Percentiles rank a stretch among this genome's conserved stretches.
phyloP scores from a whole-genome alignment of 495 filamentous ascomycete species.

The Trichoderma erinaceum region DNA sequence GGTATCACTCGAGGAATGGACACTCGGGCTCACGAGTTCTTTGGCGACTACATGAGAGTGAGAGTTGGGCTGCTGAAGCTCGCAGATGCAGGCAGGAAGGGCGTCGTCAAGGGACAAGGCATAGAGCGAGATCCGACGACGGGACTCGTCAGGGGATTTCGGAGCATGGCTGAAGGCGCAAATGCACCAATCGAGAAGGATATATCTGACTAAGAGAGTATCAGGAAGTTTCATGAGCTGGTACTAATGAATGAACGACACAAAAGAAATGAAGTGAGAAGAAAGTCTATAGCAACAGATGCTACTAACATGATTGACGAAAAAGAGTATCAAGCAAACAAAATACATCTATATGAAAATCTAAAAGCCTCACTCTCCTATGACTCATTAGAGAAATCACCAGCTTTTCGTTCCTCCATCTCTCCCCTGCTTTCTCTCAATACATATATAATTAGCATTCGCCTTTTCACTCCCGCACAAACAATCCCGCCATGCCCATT shows the following conservation, averaged over 20 bases:
- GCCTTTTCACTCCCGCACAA: conserved; percentile 65
- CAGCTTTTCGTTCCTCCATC: too few species aligned
- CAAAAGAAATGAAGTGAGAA: too few species aligned
- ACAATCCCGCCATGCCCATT: conserved; percentile 86
- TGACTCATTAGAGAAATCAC: too few species aligned
- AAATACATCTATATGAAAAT: background rate
- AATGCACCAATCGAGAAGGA: background rate
- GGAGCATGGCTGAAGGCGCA: background rate
- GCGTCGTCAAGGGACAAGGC: conserved; percentile 31
- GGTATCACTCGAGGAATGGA: conserved; percentile 26
- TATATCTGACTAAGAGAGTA: background rate
- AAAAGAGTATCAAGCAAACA: background rate
- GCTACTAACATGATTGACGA: background rate
- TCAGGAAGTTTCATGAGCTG: background rate
- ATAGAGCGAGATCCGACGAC: conserved; percentile 28
- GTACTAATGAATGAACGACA: too few species aligned
- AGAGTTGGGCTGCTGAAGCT: conserved; percentile 24
- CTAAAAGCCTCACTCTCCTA: background rate
- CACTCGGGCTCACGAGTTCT: conserved; percentile 36
- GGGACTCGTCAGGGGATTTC: conserved; percentile 36
- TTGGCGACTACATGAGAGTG: conserved; percentile 35
- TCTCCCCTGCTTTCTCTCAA: too few species aligned
- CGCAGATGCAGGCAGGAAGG: conserved; percentile 21
- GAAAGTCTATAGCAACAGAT: too few species aligned
- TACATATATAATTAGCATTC: background rate